Base-by-base conservation (phyloP, 768 basidiomycete species). In the Chalciporus sphaerocephalus region DNA sequence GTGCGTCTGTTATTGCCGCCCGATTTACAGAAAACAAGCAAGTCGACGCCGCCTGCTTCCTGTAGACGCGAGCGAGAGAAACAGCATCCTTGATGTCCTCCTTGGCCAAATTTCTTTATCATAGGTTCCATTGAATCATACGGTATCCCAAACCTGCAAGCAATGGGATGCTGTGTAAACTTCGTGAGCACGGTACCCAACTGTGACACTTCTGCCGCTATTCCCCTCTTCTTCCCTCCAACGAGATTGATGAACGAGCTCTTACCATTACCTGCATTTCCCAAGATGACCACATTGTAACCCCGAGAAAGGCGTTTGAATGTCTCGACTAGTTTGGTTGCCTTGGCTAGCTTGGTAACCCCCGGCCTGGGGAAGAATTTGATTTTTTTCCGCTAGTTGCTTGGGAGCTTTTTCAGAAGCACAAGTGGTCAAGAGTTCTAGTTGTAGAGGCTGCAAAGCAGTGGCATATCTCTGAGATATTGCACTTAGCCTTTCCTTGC, bases 161-260 rank as follows among this genome's bases (percentile, higher is more conserved):
- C 18, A 15, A 13, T 15, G 21, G 2, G 24, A 30, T 2, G 30
- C 9, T 23, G 52, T 46, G 17, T 20, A 39, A n/a, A 51, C 44
- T 2, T 35, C n/a, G 42, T 69, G 64, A 1, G 24, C 18, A 1
- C 37, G 41, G 39, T 37, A 53, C 2, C 52, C 15, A 17, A 69
- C 59, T 0, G 70, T 70, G 45, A 57, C 64, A 0, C 66, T 64
- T 0, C 21, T 18, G 2, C 56, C 53, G 1, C 46, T 22, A 20
- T 49, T 54, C 5, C 62, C 48, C 0, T 23, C 18, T 0, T 65
- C 66, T 2, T 41, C 16, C 56, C 57, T 8, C 44, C 42, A 20
- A 71, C 28, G 56, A 71, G 58, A 42, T 70, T 70, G 35, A 69
- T 46, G 17, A 70, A 47, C 1, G 66, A 65, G 42, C 65, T 64